These are phyloP conservation scores for Syzygium grande DNA, from an alignment of 345 rosid species.

Conservation along the genomic window DNA sequence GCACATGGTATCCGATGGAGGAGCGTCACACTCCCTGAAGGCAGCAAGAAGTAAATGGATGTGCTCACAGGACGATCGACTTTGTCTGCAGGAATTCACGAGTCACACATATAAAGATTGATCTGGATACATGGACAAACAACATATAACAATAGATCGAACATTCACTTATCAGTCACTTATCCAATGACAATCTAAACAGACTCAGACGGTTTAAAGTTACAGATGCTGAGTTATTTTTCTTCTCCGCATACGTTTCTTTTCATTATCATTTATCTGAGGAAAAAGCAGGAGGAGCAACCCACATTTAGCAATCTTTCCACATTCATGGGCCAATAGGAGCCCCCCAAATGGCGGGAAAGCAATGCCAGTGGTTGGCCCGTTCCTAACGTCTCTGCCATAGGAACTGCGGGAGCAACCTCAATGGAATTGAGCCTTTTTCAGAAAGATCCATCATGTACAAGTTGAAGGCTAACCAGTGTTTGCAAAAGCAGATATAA, in stretches of 20 bases:
- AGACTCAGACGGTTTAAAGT: background rate
- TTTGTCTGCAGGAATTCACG: slow-evolving; percentile 32
- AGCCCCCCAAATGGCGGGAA: background rate
- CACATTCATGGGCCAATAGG: background rate
- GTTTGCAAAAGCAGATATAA: background rate
- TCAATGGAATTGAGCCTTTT: background rate
- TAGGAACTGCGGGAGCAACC: background rate
- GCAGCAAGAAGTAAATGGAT: slow-evolving; percentile 68
- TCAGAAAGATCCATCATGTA: background rate
- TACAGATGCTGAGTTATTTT: background rate
- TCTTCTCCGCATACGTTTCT: background rate
- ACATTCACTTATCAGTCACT: background rate
- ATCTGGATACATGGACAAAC: background rate
- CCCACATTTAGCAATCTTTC: background rate
- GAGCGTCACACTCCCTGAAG: slow-evolving; percentile 60
- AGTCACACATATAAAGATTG: background rate
- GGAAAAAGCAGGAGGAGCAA: background rate
- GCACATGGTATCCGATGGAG: slow-evolving; percentile 79
- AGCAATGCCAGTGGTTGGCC: background rate
- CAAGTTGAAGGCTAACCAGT: background rate
- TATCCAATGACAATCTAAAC: background rate
- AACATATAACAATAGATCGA: background rate
- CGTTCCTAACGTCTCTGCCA: background rate
- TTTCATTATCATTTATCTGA: background rate
- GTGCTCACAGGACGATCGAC: slow-evolving; percentile 72